Evolutionary conservation across 2,329 filamentous ascomycete species (phyloP), one percentile per base, ranked within the genome.

Genomic region (Cladosporium halotolerans): DNA sequence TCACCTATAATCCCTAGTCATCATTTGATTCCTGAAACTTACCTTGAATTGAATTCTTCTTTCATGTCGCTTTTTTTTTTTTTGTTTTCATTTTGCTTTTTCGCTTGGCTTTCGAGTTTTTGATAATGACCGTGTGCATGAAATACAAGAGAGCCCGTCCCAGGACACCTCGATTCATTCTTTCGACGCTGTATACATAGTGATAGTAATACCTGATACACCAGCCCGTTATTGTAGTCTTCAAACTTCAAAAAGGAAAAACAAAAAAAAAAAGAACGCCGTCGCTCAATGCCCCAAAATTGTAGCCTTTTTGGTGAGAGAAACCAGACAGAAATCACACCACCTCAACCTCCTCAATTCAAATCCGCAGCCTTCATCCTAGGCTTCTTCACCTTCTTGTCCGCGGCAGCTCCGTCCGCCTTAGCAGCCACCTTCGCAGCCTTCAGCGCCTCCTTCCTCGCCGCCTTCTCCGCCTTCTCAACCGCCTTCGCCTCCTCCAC

Each of bases 381-480:
- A 32, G 50, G 16, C 49, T 57, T 61, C 43, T 53, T 55, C 9
- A 38, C 43, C 19, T 39, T 49, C 53, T 58, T 57, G 53, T 46
- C 52, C 23, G 23, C 23, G 23, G 23, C 23, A 28, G 23, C 23
- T 1, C 23, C 23, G 23, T 28, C 42, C 14, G 14, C 44, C 52
- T 54, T 56, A 33, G 43, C 43, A n/a, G 52, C 52, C 23, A 43
- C 36, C 56, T 57, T 57, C 40, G 53, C 40, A 8, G 43, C 53
- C 48, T 55, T 52, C 32, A 57, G 38, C 8, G 55, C 61, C 40
- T 55, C 57, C 46, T 58, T 62, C 32, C 55, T 44, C 44, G 55
- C 57, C 18, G 52, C 53, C 52, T 63, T 63, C 54, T 61, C 57
- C 49, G 55, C 52, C 53, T 57, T 59, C 43, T 60, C 52, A 31